Evolutionary conservation across 176 grass and related monocot genomes (phyloP).

Genomic region (Ampelocalamus luodianensis): DNA sequence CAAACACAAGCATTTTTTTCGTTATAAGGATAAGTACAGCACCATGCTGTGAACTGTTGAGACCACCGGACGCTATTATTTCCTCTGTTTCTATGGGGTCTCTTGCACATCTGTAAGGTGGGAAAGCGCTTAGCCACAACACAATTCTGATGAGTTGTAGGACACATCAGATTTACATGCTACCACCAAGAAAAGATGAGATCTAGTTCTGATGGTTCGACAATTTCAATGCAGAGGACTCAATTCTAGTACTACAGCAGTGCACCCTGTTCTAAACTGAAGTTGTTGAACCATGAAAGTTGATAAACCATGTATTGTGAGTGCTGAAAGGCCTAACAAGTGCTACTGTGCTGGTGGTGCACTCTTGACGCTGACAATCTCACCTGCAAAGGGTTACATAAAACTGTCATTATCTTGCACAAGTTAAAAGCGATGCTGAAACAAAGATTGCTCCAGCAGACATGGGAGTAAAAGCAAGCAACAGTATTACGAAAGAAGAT

Average conservation of each 20-base stretch:
- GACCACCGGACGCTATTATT: background rate
- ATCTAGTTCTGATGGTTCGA: background rate
- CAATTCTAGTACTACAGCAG: constrained; percentile 6
- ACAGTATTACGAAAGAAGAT: background rate
- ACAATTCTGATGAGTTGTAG: background rate
- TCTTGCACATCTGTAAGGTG: constrained; percentile 21
- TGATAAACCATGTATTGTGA: constrained; percentile 13
- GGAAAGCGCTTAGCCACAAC: constrained; percentile 18
- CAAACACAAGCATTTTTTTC: constrained; percentile 19
- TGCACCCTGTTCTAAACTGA: constrained; percentile 7
- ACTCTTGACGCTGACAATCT: background rate
- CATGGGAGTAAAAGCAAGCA: background rate
- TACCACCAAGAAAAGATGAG: constrained; percentile 2
- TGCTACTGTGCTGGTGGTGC: constrained; percentile 3
- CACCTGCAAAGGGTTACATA: constrained; percentile 44
- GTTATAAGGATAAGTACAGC: background rate
- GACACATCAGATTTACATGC: constrained; percentile 42
- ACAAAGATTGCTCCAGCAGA: background rate
- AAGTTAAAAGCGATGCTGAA: background rate
- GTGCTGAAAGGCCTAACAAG: constrained; percentile 23
- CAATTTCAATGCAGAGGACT: constrained; percentile 6
- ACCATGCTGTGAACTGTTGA: background rate
- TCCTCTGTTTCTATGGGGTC: constrained; percentile 6
- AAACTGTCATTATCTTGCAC: background rate
- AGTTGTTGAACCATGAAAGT: constrained; percentile 38